Evolutionary conservation across 23 red algal genomes (phyloP).

Genomic region (Gracilaria caudata): DNA sequence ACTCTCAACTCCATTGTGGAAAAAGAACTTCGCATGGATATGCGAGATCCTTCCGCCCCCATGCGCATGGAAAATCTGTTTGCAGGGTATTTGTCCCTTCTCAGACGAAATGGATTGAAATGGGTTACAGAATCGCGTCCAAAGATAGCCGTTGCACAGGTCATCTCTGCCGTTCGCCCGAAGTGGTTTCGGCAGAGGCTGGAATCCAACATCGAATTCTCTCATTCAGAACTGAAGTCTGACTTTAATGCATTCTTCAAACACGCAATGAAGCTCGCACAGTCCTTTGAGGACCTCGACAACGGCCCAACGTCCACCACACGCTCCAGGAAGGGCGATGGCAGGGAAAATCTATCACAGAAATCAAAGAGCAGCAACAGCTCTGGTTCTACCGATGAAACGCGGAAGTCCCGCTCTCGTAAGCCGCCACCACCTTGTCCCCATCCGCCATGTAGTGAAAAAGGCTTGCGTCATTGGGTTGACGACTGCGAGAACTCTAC

Average conservation of each 20-base stretch:
- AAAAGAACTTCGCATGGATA: background rate
- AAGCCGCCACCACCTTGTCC: background rate
- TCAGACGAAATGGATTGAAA: background rate
- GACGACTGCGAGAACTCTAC: constrained; percentile 10
- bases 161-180: background rate
- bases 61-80: background rate
- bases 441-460: background rate
- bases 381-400: background rate
- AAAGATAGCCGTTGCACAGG: background rate
- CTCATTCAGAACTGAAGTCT: background rate
- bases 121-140: background rate
- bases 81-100: background rate
- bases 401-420: background rate
- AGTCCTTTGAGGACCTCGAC: background rate
- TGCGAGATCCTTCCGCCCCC: background rate
- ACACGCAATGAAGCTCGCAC: background rate
- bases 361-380: background rate
- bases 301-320: background rate
- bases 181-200: background rate
- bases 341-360: background rate
- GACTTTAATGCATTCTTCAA: background rate
- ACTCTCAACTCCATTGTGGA: background rate
- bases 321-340: background rate
- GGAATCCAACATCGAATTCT: background rate
- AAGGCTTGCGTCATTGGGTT: constrained; percentile 4